Conservation (phyloP, 768 basidiomycete species). For the Leccinum olivaceopallidum region DNA sequence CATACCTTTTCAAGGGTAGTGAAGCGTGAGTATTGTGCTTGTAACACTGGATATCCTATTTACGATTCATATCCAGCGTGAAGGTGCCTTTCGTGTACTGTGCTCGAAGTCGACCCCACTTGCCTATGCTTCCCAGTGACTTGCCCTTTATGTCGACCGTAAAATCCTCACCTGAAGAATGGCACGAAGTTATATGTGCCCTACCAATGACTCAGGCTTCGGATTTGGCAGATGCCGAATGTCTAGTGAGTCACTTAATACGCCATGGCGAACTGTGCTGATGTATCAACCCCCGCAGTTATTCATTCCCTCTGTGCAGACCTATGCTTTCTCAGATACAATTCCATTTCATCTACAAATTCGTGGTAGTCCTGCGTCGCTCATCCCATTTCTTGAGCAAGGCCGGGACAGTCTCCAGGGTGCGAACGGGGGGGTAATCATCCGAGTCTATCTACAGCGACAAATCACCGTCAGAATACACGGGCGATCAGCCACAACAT, state of each 20-base stretch:
- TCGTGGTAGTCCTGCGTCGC: slow-evolving; percentile 44
- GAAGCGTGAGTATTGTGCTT: slow-evolving; percentile 41
- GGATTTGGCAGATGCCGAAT: slow-evolving; percentile 41
- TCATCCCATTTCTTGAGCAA: slow-evolving; percentile 45
- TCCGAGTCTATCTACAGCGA: slow-evolving; percentile 56
- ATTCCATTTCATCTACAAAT: slow-evolving; percentile 71
- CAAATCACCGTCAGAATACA: slow-evolving; percentile 42
- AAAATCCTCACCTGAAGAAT: slow-evolving; percentile 67
- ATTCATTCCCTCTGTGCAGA: slow-evolving; percentile 57
- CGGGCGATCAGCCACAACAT: slow-evolving; percentile 9
- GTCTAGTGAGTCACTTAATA: slow-evolving; percentile 42
- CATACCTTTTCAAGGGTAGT: slow-evolving; percentile 46
- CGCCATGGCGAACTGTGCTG: not conserved
- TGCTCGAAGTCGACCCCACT: slow-evolving; percentile 55
- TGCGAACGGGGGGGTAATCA: slow-evolving; percentile 18
- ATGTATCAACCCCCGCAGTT: slow-evolving; percentile 39
- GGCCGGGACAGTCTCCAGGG: slow-evolving; percentile 2
- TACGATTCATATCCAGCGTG: slow-evolving; percentile 36
- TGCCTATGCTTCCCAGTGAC: slow-evolving; percentile 47
- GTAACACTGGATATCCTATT: not conserved
- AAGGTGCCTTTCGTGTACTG: slow-evolving; percentile 50
- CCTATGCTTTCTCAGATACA: slow-evolving; percentile 53
- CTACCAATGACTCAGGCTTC: slow-evolving; percentile 40
- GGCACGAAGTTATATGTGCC: slow-evolving; percentile 51
- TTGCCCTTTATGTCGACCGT: slow-evolving; percentile 56